Evolutionary conservation across 345 rosid genomes (phyloP).

Genomic region (Brassica rapa): DNA sequence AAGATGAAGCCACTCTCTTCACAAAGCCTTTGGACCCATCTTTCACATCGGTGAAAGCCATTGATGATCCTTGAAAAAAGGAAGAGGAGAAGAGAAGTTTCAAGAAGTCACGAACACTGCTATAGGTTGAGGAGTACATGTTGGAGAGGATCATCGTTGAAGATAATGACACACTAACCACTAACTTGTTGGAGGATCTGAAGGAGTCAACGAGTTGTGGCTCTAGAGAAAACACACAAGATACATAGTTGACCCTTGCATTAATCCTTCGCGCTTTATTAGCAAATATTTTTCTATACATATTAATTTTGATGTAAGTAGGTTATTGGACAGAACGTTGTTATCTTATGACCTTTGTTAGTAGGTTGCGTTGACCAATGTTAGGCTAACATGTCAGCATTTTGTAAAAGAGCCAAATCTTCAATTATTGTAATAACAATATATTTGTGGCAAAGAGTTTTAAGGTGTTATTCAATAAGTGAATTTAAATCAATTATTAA

Average conservation of each 20-base stretch:
- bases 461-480: no score
- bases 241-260: slow-evolving; percentile 1
- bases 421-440: not conserved
- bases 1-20: slow-evolving; percentile 37
- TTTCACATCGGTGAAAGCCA: slow-evolving; percentile 31
- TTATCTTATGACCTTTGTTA: not conserved
- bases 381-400: not conserved
- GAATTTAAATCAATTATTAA: no score
- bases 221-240: not conserved
- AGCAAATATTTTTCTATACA: not conserved
- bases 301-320: not conserved
- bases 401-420: not conserved
- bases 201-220: slow-evolving; percentile 20
- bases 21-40: slow-evolving; percentile 28
- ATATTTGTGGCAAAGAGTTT: not conserved
- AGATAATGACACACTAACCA: slow-evolving; percentile 31
- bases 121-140: slow-evolving; percentile 40
- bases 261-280: slow-evolving; percentile 16
- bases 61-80: slow-evolving; percentile 6
- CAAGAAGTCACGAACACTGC: slow-evolving; percentile 5
- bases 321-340: slow-evolving; percentile 14
- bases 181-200: slow-evolving; percentile 29
- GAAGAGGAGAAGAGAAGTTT: slow-evolving; percentile 7
- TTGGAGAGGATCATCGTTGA: not conserved
- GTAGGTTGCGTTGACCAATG: slow-evolving; percentile 6